Base-by-base conservation (phyloP, 169 alveolate species). In the Eimeria brunetti region DNA sequence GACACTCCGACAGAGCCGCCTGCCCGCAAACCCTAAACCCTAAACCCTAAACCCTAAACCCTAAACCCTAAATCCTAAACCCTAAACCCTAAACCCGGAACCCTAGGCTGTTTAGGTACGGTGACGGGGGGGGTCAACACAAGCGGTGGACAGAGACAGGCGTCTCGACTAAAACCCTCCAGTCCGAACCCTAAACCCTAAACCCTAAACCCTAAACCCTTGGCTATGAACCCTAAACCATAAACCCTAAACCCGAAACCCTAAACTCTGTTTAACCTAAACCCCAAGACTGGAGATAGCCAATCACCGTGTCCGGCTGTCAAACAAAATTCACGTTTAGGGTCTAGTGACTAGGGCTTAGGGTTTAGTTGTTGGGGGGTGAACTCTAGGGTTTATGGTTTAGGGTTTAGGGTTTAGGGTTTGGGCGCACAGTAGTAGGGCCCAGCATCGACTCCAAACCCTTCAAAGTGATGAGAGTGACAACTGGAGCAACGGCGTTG, bases 391-490 rank as follows among this genome's bases (percentile, higher is more conserved):
- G 85, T 16, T 41, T 78, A 78, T 64, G 88, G 88, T 78, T 78
- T 46, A 78, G 88, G 88, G 88, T 78, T 49, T 78, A 78, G 88
- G 69, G 88, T 46, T 78, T 73, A 67, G 53, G 44, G 58, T 16
- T 36, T 46, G 9, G 27, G 67, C 91, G 46, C 46, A 91, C 95
- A 30, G 96, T 85, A 1, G 96, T 71, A 11, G 94, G 90, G 49
- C 91, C 73, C 49, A 94, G 33, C 11, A 58, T 69, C 33, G 49
- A 20, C 86, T 94, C 96, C 53, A 94, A 64, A 5, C 96, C 96
- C 58, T 94, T 51, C 56, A 94, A 51, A 62, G 96, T 94, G 62
- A 94, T 22, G 88, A 67, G 84, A 12, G 94, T 33, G 75, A 94
- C 94, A 24, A 49, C 33, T 0, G 96, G 88, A 24, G 76, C 92